Evolutionary conservation across 768 basidiomycete species (phyloP).

Genomic region (Gelatoporia subvermispora): DNA sequence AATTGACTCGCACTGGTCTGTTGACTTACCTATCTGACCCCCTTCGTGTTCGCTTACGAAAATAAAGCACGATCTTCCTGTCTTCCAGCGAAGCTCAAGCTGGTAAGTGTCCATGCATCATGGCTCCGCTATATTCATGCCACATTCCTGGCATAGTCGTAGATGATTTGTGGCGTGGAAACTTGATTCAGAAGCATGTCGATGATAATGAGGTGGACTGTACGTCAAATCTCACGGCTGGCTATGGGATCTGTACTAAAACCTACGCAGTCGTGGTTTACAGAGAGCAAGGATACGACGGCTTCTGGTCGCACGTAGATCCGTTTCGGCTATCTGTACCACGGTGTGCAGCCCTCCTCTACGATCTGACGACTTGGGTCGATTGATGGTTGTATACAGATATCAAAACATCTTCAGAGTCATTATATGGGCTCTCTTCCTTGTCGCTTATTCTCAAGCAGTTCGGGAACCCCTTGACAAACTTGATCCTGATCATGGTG

Average conservation of each 20-base stretch:
- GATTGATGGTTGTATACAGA: constrained; percentile 27
- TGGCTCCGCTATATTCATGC: not conserved
- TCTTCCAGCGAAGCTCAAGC: constrained; percentile 84
- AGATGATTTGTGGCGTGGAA: constrained; percentile 76
- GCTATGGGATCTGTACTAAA: not conserved
- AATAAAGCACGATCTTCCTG: constrained; percentile 67
- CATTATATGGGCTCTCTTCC: constrained; percentile 70
- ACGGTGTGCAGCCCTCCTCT: constrained; percentile 33
- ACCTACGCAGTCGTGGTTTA: constrained; percentile 59
- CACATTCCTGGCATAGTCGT: constrained; percentile 48
- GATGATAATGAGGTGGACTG: constrained; percentile 77
- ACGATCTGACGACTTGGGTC: not conserved
- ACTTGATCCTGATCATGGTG: constrained; percentile 45
- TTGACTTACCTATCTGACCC: not conserved
- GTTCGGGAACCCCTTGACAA: constrained; percentile 77
- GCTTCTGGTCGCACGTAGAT: constrained; percentile 70
- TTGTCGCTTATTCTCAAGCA: constrained; percentile 79
- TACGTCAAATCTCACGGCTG: constrained; percentile 24
- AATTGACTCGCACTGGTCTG: constrained; percentile 86
- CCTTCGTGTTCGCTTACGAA: constrained; percentile 1
- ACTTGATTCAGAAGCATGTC: constrained; percentile 74
- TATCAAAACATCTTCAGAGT: constrained; percentile 87
- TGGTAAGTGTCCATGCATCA: constrained; percentile 37
- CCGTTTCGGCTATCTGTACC: constrained; percentile 79
- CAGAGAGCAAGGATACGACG: constrained; percentile 42